phyloP scores from a whole-genome alignment of 2,329 filamentous ascomycete species.

The Endocalyx cinctus region DNA sequence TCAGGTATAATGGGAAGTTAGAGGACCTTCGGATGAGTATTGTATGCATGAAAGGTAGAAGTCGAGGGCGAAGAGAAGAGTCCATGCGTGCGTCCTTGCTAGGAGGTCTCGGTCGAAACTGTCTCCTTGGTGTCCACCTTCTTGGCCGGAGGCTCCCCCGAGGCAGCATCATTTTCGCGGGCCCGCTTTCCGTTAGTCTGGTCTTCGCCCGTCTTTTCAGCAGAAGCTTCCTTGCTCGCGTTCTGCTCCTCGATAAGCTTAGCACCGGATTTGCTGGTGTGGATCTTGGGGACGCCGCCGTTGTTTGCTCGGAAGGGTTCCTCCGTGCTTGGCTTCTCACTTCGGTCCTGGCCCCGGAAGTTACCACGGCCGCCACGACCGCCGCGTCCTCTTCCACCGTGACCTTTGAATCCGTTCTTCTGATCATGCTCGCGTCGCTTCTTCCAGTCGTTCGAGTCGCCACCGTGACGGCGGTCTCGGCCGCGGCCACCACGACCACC shows the following conservation, averaged over 20 bases:
- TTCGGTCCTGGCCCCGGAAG: slow-evolving; percentile 33
- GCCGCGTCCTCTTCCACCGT: slow-evolving; percentile 32
- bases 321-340: slow-evolving; percentile 22
- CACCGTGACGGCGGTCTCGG: slow-evolving; percentile 28
- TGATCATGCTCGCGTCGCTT: slow-evolving; percentile 58
- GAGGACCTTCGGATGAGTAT: too few relatives aligned
- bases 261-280: slow-evolving; percentile 36
- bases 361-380: slow-evolving; percentile 39
- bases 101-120: too few relatives aligned
- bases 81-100: too few relatives aligned
- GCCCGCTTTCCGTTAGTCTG: slow-evolving; percentile 46
- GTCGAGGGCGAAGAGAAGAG: too few relatives aligned
- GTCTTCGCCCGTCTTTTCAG: slow-evolving; percentile 7
- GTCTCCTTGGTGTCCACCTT: slow-evolving; percentile 55
- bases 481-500: slow-evolving; percentile 31
- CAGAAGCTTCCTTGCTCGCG: slow-evolving; percentile 12
- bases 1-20: too few relatives aligned
- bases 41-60: too few relatives aligned
- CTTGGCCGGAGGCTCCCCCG: slow-evolving; percentile 51
- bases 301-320: slow-evolving; percentile 24
- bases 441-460: slow-evolving; percentile 58
- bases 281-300: slow-evolving; percentile 37
- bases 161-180: slow-evolving; percentile 46
- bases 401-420: slow-evolving; percentile 52
- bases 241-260: slow-evolving; percentile 28